phyloP scores from a whole-genome alignment of 352 stramenopile species.

The Globisporangium orthogonon region DNA sequence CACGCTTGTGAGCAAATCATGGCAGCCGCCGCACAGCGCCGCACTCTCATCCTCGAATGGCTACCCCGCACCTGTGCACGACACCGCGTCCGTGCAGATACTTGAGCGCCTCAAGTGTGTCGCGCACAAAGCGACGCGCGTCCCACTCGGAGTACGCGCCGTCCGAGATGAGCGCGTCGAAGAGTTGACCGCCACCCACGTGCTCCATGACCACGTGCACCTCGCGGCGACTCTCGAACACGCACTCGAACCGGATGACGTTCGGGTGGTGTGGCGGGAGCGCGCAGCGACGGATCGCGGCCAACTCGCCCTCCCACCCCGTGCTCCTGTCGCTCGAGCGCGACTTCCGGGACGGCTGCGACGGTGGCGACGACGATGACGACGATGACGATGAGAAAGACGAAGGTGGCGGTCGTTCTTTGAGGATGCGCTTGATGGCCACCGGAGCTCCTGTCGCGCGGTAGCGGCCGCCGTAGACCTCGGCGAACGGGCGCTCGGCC shows the following conservation, averaged over 20 bases:
- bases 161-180: conserved; percentile 61
- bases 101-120: conserved; percentile 50
- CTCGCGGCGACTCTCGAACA: conserved; percentile 39
- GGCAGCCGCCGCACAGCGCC: not conserved
- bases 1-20: not conserved
- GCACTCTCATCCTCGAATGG: too few species aligned
- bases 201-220: conserved; percentile 61
- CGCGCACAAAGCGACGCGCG: conserved; percentile 33
- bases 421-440: conserved; percentile 63
- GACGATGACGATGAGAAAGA: not conserved
- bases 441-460: conserved; percentile 26
- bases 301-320: conserved; percentile 43
- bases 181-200: conserved; percentile 55
- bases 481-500: conserved; percentile 37
- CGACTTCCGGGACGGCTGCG: not conserved
- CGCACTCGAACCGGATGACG: conserved; percentile 43
- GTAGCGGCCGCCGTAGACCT: conserved; percentile 37
- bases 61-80: conserved; percentile 39
- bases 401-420: conserved; percentile 13
- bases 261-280: conserved; percentile 31
- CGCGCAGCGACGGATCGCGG: conserved; percentile 37
- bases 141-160: conserved; percentile 76
- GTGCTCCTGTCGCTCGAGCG: not conserved
- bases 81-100: conserved; percentile 69
- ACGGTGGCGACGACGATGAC: conserved; percentile 2